A percentile compares a stretch with the other conserved stretches of the same genome.
Evolutionary conservation across 2,329 filamentous ascomycete species (phyloP).

Genomic region (Sarocladiaceae sp.): DNA sequence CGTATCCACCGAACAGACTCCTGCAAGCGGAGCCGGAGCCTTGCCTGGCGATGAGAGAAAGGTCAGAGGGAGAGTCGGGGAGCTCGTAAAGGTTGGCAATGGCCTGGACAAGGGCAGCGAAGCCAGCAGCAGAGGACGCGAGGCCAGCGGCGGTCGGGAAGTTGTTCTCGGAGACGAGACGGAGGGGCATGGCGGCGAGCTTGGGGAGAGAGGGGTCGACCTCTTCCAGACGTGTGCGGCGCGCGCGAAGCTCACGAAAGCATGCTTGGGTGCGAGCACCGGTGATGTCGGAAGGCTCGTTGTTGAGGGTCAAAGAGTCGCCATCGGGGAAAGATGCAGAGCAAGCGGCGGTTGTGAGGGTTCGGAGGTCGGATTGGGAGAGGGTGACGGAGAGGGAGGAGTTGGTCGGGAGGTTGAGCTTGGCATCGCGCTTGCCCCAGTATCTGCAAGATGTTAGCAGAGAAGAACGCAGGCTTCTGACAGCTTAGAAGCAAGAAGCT

Average conservation of each 20-base stretch:
- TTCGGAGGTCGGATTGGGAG: constrained; percentile 88
- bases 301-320: constrained; percentile 80
- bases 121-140: constrained; percentile 65
- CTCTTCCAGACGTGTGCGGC: constrained; percentile 72
- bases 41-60: constrained; percentile 86
- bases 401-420: constrained; percentile 95
- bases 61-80: constrained; percentile 72
- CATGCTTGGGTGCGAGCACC: constrained; percentile 92
- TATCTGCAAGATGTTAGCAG: constrained; percentile 50
- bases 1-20: constrained; percentile 90
- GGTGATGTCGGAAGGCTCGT: constrained; percentile 74
- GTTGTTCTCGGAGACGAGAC: constrained; percentile 95
- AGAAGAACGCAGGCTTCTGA: no score
- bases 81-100: constrained; percentile 91
- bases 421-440: constrained; percentile 95
- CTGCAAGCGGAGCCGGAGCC: constrained; percentile 94
- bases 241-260: constrained; percentile 76
- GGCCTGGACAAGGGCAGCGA: constrained; percentile 71
- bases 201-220: constrained; percentile 72
- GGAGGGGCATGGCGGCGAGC: constrained; percentile 71
- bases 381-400: constrained; percentile 96
- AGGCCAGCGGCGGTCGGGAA: constrained; percentile 96
- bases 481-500: neutral
- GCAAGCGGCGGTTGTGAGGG: constrained; percentile 92
- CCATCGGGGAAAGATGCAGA: constrained; percentile 60